These are phyloP conservation scores for Salix purpurea DNA, from an alignment of 345 rosid genomes.

Conservation along the genomic window DNA sequence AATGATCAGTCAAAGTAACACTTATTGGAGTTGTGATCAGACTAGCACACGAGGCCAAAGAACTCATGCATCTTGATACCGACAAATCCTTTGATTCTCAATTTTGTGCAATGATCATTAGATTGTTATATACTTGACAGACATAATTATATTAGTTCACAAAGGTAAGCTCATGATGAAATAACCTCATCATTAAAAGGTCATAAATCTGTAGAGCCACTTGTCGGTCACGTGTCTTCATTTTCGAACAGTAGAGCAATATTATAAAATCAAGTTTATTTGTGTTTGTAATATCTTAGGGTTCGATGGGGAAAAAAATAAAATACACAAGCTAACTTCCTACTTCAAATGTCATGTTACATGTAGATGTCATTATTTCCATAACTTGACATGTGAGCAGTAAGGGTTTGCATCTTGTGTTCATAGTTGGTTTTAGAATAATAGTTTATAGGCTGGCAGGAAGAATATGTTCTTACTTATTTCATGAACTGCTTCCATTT, in stretches of 20 bases:
- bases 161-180: slow-evolving; percentile 34
- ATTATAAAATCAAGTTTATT: background rate
- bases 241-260: background rate
- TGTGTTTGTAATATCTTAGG: background rate
- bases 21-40: slow-evolving; percentile 26
- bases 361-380: background rate
- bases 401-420: background rate
- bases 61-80: slow-evolving; percentile 13
- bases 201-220: slow-evolving; percentile 24
- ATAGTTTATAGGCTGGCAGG: too few relatives aligned
- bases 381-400: background rate
- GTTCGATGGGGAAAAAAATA: background rate
- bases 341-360: background rate
- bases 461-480: too few relatives aligned
- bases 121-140: slow-evolving; percentile 11
- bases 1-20: slow-evolving; percentile 32
- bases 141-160: slow-evolving; percentile 18
- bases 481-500: background rate
- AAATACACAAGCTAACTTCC: background rate
- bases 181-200: slow-evolving; percentile 31
- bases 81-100: background rate
- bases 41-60: slow-evolving; percentile 41
- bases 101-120: slow-evolving; percentile 21
- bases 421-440: background rate
- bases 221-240: slow-evolving; percentile 28